Base-by-base conservation (phyloP, 2,329 filamentous ascomycete species). In the Neodidymelliopsis sp. region DNA sequence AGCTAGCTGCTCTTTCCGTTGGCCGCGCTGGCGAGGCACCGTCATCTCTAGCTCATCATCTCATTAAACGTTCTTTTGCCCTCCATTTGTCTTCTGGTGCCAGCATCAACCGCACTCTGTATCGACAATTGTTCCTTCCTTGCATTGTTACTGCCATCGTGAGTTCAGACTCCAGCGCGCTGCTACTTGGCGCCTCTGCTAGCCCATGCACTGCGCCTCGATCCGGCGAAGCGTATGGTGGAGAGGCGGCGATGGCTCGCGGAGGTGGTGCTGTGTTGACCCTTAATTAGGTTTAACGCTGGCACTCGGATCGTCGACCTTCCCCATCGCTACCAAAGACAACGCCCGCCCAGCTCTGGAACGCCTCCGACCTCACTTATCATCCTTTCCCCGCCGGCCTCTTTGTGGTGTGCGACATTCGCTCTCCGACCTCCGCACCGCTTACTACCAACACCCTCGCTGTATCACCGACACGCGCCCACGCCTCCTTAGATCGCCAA, bases 381-480 rank as follows among this genome's bases (percentile, higher is more conserved):
- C 52, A 47, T 50, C 56, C 52, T 47, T n/a, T 49, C 42, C 48
- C 53, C 25, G 42, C 57, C 39, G 44, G 16, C 55, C 46, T 18
- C 43, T 49, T 16, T 40, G 50, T 46, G 36, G 40, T 45, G 30
- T 45, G 35, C 47, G 36, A 45, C 40, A 24, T 22, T 38, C 35
- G 46, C 45, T 23, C 52, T 37, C 49, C 53, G 47, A 37, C 24
- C 39, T 44, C 33, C 33, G 36, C 53, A 36, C 34, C 45, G 41
- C 49, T 37, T 36, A 47, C 49, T 33, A 49, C 41, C 42, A 33
- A 48, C 46, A 31, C 34, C 53, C 28, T 47, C 48, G n/a, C 49
- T 37, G 59, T 63, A 50, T 44, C 41, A 60, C 57, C 55, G 53
- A 40, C 56, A 54, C 66, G 60, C 63, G 55, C 57, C 57, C 68